Percentiles rank a stretch among this genome's conserved stretches.
Evolutionary conservation across 352 stramenopile species (phyloP).

Genomic region (Globisporangium cystogenes): DNA sequence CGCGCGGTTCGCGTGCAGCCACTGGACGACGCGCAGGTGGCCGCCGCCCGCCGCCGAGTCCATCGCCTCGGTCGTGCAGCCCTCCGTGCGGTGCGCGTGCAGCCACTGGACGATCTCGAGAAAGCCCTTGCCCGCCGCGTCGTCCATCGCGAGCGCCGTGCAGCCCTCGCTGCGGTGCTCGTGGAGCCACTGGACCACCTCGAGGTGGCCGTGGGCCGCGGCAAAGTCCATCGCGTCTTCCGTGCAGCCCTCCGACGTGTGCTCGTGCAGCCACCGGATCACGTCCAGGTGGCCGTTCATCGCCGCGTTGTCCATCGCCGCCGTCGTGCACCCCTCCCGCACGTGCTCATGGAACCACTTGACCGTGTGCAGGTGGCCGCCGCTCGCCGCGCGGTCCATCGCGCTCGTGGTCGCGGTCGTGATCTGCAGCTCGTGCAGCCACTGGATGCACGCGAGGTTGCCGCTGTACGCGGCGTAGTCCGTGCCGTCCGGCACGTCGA

Average conservation of each 20-base stretch:
- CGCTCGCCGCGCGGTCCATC: slow-evolving; percentile 14
- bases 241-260: slow-evolving; percentile 16
- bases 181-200: slow-evolving; percentile 18
- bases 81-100: slow-evolving; percentile 6
- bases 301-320: slow-evolving; percentile 17
- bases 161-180: slow-evolving; percentile 15
- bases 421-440: slow-evolving; percentile 7
- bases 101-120: slow-evolving; percentile 17
- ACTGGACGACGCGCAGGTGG: slow-evolving; percentile 29
- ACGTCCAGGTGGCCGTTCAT: slow-evolving; percentile 13
- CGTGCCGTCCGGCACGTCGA: slow-evolving; percentile 5
- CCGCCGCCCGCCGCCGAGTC: slow-evolving; percentile 6
- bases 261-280: slow-evolving; percentile 15
- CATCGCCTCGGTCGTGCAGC: slow-evolving; percentile 10
- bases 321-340: slow-evolving; percentile 14
- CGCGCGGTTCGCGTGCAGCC: slow-evolving; percentile 42
- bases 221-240: slow-evolving; percentile 20
- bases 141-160: slow-evolving; percentile 14
- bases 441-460: slow-evolving; percentile 12
- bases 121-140: slow-evolving; percentile 13
- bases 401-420: slow-evolving; percentile 9
- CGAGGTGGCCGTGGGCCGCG: slow-evolving; percentile 17
- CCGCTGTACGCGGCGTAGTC: slow-evolving; percentile 12
- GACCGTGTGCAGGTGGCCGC: slow-evolving; percentile 16
- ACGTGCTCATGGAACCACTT: slow-evolving; percentile 14